phyloP scores from a whole-genome alignment of 345 rosid genomes.

The Pistacia vera region DNA sequence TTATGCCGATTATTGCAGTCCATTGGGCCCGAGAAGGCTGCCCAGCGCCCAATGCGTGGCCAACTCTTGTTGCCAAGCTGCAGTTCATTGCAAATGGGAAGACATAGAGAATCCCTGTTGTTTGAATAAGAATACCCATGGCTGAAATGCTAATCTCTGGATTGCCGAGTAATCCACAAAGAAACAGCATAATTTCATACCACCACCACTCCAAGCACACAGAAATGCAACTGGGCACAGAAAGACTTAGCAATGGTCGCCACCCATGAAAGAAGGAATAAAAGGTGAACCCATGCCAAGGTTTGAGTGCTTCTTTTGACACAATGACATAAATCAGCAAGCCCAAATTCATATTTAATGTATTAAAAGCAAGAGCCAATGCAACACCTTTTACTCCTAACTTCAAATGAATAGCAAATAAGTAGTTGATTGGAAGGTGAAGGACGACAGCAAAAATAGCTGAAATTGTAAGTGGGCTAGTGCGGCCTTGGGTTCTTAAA shows the following conservation, averaged over 20 bases:
- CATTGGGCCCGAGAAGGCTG: slow-evolving; percentile 68
- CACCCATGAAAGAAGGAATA: slow-evolving; percentile 65
- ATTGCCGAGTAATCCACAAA: slow-evolving; percentile 70
- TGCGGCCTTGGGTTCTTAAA: slow-evolving; percentile 73
- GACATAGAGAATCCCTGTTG: slow-evolving; percentile 67
- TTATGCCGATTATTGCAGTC: slow-evolving; percentile 61
- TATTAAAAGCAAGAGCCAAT: slow-evolving; percentile 70
- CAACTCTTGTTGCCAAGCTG: slow-evolving; percentile 62
- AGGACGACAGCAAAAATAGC: slow-evolving; percentile 61
- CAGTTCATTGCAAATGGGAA: slow-evolving; percentile 71
- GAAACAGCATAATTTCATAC: slow-evolving; percentile 89
- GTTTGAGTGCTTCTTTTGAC: slow-evolving; percentile 58
- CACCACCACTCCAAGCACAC: slow-evolving; percentile 98
- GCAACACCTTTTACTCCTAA: slow-evolving; percentile 77
- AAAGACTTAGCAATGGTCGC: slow-evolving; percentile 66
- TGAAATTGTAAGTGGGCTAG: slow-evolving; percentile 63
- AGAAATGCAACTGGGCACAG: slow-evolving; percentile 68
- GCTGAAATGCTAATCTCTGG: slow-evolving; percentile 77
- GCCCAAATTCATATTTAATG: slow-evolving; percentile 74
- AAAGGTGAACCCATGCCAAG: slow-evolving; percentile 69
- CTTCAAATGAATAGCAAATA: slow-evolving; percentile 54
- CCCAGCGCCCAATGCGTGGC: slow-evolving; percentile 78
- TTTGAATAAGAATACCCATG: slow-evolving; percentile 80
- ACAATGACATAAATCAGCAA: slow-evolving; percentile 47
- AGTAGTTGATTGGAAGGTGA: slow-evolving; percentile 80